Evolutionary conservation across 73 alveolate genomes (phyloP), one percentile per base, ranked within the genome.

Genomic region (Uronychia setigera): DNA sequence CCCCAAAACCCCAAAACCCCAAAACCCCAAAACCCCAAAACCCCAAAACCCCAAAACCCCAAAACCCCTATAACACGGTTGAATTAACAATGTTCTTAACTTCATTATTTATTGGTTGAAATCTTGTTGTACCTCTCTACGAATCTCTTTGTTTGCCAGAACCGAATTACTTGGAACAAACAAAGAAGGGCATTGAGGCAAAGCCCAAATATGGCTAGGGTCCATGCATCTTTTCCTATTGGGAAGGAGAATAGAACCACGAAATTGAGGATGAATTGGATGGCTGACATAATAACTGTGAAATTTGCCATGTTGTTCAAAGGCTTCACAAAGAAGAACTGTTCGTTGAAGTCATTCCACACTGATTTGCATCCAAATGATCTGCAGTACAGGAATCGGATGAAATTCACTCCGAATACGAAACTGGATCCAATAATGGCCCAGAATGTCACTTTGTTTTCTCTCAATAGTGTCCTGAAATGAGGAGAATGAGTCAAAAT

Each of bases 401-500:
- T 78, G 57, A 88, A 58, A 60, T 88, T 88, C 58, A 78, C 91
- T 27, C 94, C 94, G 19, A 88, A 9, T 25, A 88, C 32, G 59
- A 82, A 88, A 76, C 88, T 83, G 1, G 58, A 1, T n/a, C 78
- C 32, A 14, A 83, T 83, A n/a, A 88, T 35, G 31, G 77, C 26
- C 26, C 35, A 31, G 60, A 34, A 83, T 1, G 91, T 31, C 29
- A 13, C 32, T 33, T 76, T 35, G 76, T 27, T 32, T 57, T 76
- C 78, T 85, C 76, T 88, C 78, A 35, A 88, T 74, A 83, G 35
- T 1, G 85, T 78, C 78, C 95, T 84, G 82, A 89, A 89, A 76
- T 89, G 88, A 0, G 95, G 95, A 26, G 92, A 84, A 67, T 89
- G 95, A n/a, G 86, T 85, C 35, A 76, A 84, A 9, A 84, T 89